Base-by-base conservation (phyloP, 108 stramenopile genomes). In the Nitzschia sp. region DNA sequence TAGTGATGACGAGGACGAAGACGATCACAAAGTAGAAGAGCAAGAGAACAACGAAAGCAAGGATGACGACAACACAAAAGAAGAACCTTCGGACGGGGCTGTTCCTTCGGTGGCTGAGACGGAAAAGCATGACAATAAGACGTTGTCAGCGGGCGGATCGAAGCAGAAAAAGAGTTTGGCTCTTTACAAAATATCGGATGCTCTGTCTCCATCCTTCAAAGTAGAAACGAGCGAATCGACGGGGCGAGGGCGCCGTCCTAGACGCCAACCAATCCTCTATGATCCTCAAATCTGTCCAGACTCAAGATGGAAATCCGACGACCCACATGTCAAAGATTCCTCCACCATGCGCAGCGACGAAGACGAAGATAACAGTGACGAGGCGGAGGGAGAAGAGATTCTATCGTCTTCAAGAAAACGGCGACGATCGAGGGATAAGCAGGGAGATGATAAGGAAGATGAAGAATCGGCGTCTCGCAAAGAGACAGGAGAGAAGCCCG, bases 251-350 rank as follows among this genome's bases (percentile, higher is more conserved):
- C 72, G 62, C 25, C 63, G 65, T 32, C 46, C 59, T 21, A 45
- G 68, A 15, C 28, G 50, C 13, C 85, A 80, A 69, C 80, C 80
- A 9, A 69, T 63, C 3, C 54, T 82, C 23, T 85, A 78, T 47
- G 71, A 85, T 50, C 85, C 85, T 25, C 85, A 85, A 50, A 13
- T 65, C 13, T 59, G 78, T 59, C 69, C 85, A 11, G 85, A 77
- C 26, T 76, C 78, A 2, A 30, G 61, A 52, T 85, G 85, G 85
- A 62, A 80, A 34, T 82, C 85, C 5, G 85, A 85, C 57, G 84
- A 69, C 50, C 53, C 44, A 9, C 17, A 45, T n/a, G 27, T 34
- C 13, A 47, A 36, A 30, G 26, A 41, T 2, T 45, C 30, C 27
- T 29, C 32, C 1, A 29, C 16, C 2, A 30, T 28, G 34, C 36